Conservation (phyloP, 2,329 filamentous ascomycete species). For the Aspergillus ustus region DNA sequence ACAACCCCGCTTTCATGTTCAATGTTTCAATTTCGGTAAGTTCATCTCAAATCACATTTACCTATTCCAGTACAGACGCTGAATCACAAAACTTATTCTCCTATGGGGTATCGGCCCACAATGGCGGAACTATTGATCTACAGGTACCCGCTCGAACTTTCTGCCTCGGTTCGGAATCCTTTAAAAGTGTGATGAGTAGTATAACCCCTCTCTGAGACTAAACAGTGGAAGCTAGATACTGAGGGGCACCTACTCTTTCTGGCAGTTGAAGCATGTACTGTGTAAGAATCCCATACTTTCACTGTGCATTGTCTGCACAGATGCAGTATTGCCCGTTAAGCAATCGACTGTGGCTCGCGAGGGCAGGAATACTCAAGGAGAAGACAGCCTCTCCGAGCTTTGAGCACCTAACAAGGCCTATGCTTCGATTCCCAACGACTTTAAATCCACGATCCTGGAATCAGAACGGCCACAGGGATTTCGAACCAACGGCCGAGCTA, state of each 20-base stretch:
- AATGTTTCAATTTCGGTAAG: background rate
- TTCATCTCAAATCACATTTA: background rate
- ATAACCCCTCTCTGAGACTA: background rate
- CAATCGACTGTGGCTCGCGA: background rate
- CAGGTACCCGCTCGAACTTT: background rate
- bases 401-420: background rate
- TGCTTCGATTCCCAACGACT: background rate
- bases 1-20: background rate
- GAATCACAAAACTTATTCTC: background rate
- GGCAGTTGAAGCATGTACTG: background rate
- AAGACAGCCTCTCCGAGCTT: background rate
- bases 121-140: background rate
- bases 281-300: background rate
- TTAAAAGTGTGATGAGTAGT: background rate
- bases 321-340: background rate
- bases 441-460: background rate
- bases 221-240: background rate
- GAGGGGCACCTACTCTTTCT: background rate
- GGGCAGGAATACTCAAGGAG: background rate
- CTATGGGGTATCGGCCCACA: background rate
- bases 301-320: background rate
- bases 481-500: background rate
- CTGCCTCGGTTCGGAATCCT: background rate
- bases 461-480: background rate
- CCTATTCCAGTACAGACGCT: background rate